A percentile compares a stretch with the other conserved stretches of the same genome.
Evolutionary conservation across 2,329 filamentous ascomycete genomes (phyloP).

Genomic region (Ophiostoma himal-ulmi): DNA sequence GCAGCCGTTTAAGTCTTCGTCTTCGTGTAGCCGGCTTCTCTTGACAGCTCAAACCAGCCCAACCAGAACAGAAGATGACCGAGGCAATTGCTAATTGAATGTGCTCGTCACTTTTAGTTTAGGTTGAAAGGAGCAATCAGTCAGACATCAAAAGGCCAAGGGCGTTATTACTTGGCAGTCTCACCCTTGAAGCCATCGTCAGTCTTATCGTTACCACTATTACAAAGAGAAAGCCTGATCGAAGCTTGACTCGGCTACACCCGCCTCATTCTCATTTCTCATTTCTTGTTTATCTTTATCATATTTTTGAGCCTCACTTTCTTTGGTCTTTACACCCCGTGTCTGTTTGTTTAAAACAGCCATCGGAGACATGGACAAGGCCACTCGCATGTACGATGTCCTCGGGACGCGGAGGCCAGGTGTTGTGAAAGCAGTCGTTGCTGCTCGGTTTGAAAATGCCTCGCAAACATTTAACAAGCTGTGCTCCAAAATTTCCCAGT

Average conservation of each 20-base stretch:
- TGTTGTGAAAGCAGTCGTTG: constrained; percentile 22
- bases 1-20: background rate
- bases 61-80: background rate
- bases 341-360: background rate
- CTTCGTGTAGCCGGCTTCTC: background rate
- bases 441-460: constrained; percentile 23
- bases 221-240: background rate
- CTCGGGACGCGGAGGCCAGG: constrained; percentile 17
- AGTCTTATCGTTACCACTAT: background rate
- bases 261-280: background rate
- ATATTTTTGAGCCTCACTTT: no score
- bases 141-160: background rate
- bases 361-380: constrained; percentile 20
- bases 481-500: background rate
- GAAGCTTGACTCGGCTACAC: background rate
- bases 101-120: background rate
- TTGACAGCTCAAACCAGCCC: background rate
- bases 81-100: background rate
- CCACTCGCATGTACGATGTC: constrained; percentile 25
- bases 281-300: background rate
- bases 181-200: background rate
- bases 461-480: constrained; percentile 23
- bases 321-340: background rate
- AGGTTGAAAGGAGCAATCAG: background rate
- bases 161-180: background rate